These are phyloP conservation scores for Didymellaceae sp. DNA, from an alignment of 2,329 filamentous ascomycete species.

Conservation along the genomic window DNA sequence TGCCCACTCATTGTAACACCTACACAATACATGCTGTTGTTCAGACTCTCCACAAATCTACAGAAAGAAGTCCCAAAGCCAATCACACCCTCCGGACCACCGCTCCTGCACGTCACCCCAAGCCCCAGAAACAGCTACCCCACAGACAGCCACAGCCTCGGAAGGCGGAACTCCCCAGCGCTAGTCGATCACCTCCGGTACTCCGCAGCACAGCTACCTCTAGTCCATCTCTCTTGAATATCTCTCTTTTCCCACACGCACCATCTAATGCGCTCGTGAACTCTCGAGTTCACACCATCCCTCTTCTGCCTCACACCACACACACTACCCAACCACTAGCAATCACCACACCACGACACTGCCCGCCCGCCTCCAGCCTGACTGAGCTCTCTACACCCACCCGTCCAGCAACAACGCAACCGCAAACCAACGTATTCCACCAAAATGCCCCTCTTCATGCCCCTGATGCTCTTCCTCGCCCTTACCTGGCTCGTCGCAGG, in stretches of 20 bases:
- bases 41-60: background rate
- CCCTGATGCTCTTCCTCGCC: conserved; percentile 26
- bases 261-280: too few species aligned
- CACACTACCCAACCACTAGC: too few species aligned
- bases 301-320: too few species aligned
- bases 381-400: background rate
- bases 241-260: background rate
- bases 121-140: conserved; percentile 10
- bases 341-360: too few species aligned
- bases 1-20: background rate
- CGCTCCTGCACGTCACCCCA: conserved; percentile 1
- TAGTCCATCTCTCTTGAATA: background rate
- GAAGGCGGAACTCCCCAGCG: conserved; percentile 11
- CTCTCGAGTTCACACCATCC: too few species aligned
- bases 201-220: conserved; percentile 11
- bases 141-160: conserved; percentile 21
- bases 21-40: background rate
- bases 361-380: too few species aligned
- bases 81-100: conserved; percentile 7
- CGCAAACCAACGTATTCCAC: background rate
- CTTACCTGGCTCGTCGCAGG: conserved; percentile 25
- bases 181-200: conserved; percentile 21
- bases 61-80: background rate
- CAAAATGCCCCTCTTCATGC: conserved; percentile 18
- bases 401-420: background rate